Base-by-base conservation (phyloP, 2,329 filamentous ascomycete genomes). In the Ambrosiella beaveri region DNA sequence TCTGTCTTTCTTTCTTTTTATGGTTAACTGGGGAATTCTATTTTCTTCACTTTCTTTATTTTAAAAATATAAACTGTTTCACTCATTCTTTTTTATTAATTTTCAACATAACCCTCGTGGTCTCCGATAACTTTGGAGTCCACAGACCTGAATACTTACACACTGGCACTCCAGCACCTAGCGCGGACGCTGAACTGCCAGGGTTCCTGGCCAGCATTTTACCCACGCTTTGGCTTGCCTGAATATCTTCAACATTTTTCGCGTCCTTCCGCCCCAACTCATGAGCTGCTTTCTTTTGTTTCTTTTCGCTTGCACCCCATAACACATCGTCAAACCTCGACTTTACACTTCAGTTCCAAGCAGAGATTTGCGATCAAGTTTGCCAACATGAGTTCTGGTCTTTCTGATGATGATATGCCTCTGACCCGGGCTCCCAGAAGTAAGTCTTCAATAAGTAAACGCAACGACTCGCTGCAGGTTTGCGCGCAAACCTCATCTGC, bases 321-420 rank as follows among this genome's bases (percentile, higher is more conserved):
- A 12, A 36, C 27, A 15, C n/a, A 56, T 19, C 45, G 13, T 9
- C 47, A 35, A 57, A 57, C n/a, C 6, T 41, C 17, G 8, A 7
- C 15, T 15, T 36, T 38, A 7, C 9, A 19, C 19, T 36, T 49
- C 15, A 11, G 17, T 41, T 49, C 27, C 7, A 38, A 58, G 19
- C 17, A 47, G 19, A 27, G 3, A 6, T 17, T 15, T 12, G 40
- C 6, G 5, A n/a, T 51, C 49, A 47, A 19, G 17, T 17, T 59
- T 63, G 63, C 64, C 62, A 63, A 61, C 58, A 63, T 63, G 62
- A 63, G 62, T 47, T 63, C 62, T 19, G 62, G 59, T 58, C 59
- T 60, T 36, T 93, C 88, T 37, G 88, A 91, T 66, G 88, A 94
- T 67, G 88, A 94, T 70, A 79, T 78, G 73, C 89, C 89, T 70